phyloP scores from a whole-genome alignment of 2,329 filamentous ascomycete genomes.

The Tolypocladium endophyticum region DNA sequence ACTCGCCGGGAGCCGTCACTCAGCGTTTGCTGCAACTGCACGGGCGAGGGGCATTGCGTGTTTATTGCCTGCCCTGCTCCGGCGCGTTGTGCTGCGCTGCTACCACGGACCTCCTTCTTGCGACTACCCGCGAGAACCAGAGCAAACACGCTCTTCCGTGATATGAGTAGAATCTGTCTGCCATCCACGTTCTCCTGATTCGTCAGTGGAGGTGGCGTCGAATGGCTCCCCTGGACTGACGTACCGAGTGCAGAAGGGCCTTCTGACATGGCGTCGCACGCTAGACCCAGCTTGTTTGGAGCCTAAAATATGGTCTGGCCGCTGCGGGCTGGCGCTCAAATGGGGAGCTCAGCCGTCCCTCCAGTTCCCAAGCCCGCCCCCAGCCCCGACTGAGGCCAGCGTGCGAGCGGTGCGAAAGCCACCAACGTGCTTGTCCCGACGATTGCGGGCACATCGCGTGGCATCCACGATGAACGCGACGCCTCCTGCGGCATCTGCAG shows the following conservation, averaged over 20 bases:
- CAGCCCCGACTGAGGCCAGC: neutral
- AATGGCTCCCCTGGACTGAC: neutral
- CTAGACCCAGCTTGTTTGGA: neutral
- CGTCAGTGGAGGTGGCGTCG: neutral
- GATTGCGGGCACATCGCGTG: neutral
- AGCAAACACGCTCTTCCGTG: too few relatives aligned
- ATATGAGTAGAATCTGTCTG: too few relatives aligned
- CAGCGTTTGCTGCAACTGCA: neutral
- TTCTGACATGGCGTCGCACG: neutral
- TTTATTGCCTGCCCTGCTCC: neutral
- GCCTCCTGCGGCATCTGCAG: neutral
- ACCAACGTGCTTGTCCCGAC: neutral
- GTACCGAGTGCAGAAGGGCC: neutral
- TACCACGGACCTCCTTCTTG: neutral
- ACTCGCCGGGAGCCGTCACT: too few relatives aligned
- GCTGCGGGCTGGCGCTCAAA: neutral
- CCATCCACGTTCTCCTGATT: too few relatives aligned
- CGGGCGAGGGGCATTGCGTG: neutral
- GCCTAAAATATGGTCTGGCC: neutral
- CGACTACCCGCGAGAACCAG: neutral
- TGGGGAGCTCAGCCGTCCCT: neutral
- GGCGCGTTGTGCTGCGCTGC: neutral
- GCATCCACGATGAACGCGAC: neutral
- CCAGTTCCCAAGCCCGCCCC: neutral
- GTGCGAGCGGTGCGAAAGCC: neutral